These are phyloP conservation scores for Trichoderma oligosporum DNA, from an alignment of 2,329 filamentous ascomycete genomes.

Conservation along the genomic window DNA sequence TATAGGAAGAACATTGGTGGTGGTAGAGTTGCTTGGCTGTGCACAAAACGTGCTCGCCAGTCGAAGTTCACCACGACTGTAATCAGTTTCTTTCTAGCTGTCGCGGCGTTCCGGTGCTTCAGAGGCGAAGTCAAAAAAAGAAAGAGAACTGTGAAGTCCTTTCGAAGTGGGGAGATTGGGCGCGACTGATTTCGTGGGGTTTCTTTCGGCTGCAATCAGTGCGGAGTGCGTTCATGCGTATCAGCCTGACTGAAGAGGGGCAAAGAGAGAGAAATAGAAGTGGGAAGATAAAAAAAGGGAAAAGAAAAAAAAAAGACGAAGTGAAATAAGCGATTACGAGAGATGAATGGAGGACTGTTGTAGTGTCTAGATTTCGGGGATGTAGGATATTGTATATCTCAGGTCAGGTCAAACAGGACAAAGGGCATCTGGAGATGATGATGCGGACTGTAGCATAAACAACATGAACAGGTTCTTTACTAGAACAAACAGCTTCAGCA, in stretches of 20 bases:
- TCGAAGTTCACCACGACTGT: neutral
- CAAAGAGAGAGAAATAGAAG: neutral
- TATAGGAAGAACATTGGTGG: conserved; percentile 24
- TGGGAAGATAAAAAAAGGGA: neutral
- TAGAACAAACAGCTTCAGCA: neutral
- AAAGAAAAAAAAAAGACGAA: neutral
- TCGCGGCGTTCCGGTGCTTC: neutral
- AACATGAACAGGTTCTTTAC: neutral
- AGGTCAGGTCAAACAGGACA: neutral
- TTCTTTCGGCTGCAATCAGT: neutral
- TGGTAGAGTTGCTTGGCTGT: neutral
- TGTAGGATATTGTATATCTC: neutral
- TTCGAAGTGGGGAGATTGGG: conserved; percentile 17
- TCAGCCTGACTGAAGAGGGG: conserved; percentile 12
- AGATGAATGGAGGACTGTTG: neutral
- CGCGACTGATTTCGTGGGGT: conserved; percentile 5
- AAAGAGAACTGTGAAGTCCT: neutral
- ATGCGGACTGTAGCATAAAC: neutral
- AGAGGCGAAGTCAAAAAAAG: neutral
- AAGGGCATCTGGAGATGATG: neutral
- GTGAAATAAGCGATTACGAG: neutral
- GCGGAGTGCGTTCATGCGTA: conserved; percentile 15
- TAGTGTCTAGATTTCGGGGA: neutral
- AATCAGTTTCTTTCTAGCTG: neutral
- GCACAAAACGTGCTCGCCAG: conserved; percentile 14